phyloP scores from a whole-genome alignment of 2,329 filamentous ascomycete species.

The Thelonectria discophora region DNA sequence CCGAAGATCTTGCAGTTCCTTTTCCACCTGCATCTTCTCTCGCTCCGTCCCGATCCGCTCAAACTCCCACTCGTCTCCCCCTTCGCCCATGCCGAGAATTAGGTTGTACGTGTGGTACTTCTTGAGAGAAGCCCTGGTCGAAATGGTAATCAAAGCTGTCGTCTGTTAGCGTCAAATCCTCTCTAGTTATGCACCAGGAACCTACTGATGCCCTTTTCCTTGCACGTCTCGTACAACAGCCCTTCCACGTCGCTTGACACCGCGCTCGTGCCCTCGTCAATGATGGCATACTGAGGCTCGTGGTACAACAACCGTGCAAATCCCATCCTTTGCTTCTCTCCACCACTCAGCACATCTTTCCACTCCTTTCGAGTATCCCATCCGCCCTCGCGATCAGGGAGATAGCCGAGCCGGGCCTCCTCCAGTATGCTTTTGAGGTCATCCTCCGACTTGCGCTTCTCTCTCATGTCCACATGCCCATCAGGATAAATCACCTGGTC shows the following conservation, averaged over 20 bases:
- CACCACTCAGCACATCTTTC: slow-evolving; percentile 97
- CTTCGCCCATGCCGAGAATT: slow-evolving; percentile 80
- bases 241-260: slow-evolving; percentile 96
- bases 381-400: slow-evolving; percentile 90
- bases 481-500: slow-evolving; percentile 99
- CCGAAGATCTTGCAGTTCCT: slow-evolving; percentile 84
- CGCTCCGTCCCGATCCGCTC: slow-evolving; percentile 92
- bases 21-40: slow-evolving; percentile 93
- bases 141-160: slow-evolving; percentile 89
- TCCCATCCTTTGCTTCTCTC: slow-evolving; percentile 95
- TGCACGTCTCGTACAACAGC: slow-evolving; percentile 89
- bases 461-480: slow-evolving; percentile 91
- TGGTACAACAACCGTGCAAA: slow-evolving; percentile 93
- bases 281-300: slow-evolving; percentile 91
- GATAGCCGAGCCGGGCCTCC: slow-evolving; percentile 85
- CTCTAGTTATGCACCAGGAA: slow-evolving; percentile 37
- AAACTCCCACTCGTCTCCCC: slow-evolving; percentile 89
- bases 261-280: slow-evolving; percentile 95
- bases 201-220: slow-evolving; percentile 92
- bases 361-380: slow-evolving; percentile 98
- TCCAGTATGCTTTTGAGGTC: slow-evolving; percentile 83
- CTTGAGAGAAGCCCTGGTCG: slow-evolving; percentile 91
- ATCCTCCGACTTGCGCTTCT: slow-evolving; percentile 78
- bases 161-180: slow-evolving; percentile 31
- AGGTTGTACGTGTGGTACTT: slow-evolving; percentile 96